phyloP scores from a whole-genome alignment of 1,284 basidiomycete species.

The Chondrostereum purpureum region DNA sequence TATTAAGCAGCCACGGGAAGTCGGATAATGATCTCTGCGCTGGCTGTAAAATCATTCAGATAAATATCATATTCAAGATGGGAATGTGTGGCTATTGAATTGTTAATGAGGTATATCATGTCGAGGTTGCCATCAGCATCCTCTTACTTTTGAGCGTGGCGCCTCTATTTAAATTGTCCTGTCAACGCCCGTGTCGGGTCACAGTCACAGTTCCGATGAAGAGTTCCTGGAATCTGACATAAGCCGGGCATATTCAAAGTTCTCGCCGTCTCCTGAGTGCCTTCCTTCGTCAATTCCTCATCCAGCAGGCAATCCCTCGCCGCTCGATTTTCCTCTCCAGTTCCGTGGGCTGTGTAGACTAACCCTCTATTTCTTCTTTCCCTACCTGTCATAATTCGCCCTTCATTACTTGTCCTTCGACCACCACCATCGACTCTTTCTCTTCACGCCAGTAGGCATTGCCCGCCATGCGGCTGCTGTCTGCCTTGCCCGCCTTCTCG shows the following conservation, averaged over 20 bases:
- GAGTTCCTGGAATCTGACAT: background rate
- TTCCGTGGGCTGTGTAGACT: background rate
- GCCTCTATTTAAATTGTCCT: too few species aligned
- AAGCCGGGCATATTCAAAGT: background rate
- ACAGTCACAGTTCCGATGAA: background rate
- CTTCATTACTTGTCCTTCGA: background rate
- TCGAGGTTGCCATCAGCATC: too few species aligned
- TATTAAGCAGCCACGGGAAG: too few species aligned
- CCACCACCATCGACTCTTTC: background rate
- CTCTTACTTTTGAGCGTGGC: too few species aligned
- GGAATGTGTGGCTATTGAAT: too few species aligned
- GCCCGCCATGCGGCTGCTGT: slow-evolving; percentile 16
- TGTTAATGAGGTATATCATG: too few species aligned
- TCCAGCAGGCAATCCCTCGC: background rate
- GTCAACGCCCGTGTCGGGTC: too few species aligned
- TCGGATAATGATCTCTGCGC: too few species aligned
- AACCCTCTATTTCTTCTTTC: background rate
- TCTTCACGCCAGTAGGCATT: slow-evolving; percentile 5
- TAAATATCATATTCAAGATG: too few species aligned
- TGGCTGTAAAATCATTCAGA: too few species aligned
- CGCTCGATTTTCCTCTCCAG: slow-evolving; percentile 7
- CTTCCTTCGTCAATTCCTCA: background rate
- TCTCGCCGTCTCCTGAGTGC: background rate
- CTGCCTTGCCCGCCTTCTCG: slow-evolving; percentile 15
- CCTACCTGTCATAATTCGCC: background rate